phyloP scores from a whole-genome alignment of 2,329 filamentous ascomycete genomes.

The Massarina eburnea region DNA sequence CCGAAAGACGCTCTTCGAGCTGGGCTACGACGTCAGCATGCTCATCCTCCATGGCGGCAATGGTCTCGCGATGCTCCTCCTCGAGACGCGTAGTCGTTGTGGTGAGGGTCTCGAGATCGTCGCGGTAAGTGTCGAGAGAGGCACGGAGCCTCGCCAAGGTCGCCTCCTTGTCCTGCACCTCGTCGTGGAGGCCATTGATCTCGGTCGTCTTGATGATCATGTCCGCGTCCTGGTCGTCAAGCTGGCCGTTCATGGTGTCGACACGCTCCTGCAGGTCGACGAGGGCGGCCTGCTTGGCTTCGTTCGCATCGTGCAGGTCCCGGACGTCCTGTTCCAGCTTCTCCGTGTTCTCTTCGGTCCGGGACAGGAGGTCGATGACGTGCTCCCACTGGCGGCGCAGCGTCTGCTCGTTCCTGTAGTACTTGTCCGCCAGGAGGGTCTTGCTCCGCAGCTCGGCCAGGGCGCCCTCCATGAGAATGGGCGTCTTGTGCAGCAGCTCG shows the following conservation, averaged over 20 bases:
- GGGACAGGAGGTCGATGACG: conserved; percentile 30
- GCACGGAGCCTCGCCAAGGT: conserved; percentile 40
- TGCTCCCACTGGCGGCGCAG: conserved; percentile 39
- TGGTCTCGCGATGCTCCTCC: conserved; percentile 37
- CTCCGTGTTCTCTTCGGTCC: conserved; percentile 37
- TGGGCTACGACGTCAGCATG: conserved; percentile 39
- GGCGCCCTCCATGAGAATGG: conserved; percentile 42
- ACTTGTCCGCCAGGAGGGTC: conserved; percentile 26
- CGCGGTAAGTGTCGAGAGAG: conserved; percentile 43
- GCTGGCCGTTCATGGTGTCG: conserved; percentile 25
- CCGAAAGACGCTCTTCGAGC: conserved; percentile 41
- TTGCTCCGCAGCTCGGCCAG: conserved; percentile 36
- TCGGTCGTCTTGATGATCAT: conserved; percentile 31
- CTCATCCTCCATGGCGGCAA: conserved; percentile 44
- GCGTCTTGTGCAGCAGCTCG: conserved; percentile 43
- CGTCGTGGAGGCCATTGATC: conserved; percentile 30
- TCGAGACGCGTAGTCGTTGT: conserved; percentile 44
- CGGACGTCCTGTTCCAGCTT: conserved; percentile 40
- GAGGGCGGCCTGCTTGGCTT: conserved; percentile 42
- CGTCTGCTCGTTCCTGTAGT: conserved; percentile 41
- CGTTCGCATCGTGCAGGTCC: conserved; percentile 41
- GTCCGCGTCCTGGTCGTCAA: conserved; percentile 39
- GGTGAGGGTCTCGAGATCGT: conserved; percentile 42
- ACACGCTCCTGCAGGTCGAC: conserved; percentile 40
- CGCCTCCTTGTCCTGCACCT: conserved; percentile 38